Percentiles rank a stretch among this genome's conserved stretches.
Conservation (phyloP, 2,329 filamentous ascomycete genomes). For the Alternaria angustiovoidea region DNA sequence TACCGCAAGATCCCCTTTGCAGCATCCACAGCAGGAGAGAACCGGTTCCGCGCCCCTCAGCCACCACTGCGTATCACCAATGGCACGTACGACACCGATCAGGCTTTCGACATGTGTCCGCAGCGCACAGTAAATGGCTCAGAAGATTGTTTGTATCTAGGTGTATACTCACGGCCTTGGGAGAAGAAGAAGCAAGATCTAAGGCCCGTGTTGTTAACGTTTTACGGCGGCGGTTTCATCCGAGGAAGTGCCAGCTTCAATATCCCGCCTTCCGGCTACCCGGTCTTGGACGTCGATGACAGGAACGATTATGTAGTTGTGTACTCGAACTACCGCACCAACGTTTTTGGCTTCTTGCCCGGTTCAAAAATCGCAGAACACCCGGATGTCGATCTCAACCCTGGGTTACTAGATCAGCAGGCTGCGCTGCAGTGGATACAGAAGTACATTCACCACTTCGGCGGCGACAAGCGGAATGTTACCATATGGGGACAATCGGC, state of each 20-base stretch:
- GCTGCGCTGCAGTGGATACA: slow-evolving; percentile 64
- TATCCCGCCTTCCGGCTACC: slow-evolving; percentile 65
- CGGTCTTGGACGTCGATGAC: slow-evolving; percentile 63
- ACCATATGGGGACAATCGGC: slow-evolving; percentile 66
- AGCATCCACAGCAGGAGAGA: slow-evolving; percentile 64
- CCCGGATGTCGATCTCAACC: slow-evolving; percentile 59
- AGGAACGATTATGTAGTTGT: slow-evolving; percentile 62
- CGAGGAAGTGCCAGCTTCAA: slow-evolving; percentile 64
- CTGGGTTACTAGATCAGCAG: slow-evolving; percentile 62
- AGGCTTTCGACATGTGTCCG: slow-evolving; percentile 66
- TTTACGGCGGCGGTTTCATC: slow-evolving; percentile 70
- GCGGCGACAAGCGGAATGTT: slow-evolving; percentile 61
- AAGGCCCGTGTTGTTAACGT: slow-evolving; percentile 66
- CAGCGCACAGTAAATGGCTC: slow-evolving; percentile 64
- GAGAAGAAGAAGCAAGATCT: slow-evolving; percentile 43
- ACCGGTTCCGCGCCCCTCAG: slow-evolving; percentile 69
- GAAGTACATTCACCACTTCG: slow-evolving; percentile 61
- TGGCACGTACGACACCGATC: slow-evolving; percentile 63
- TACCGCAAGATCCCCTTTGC: slow-evolving; percentile 69
- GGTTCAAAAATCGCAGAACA: slow-evolving; percentile 58
- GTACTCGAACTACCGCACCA: slow-evolving; percentile 64
- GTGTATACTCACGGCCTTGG: slow-evolving; percentile 68
- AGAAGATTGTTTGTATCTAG: slow-evolving; percentile 70
- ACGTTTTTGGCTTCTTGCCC: slow-evolving; percentile 65
- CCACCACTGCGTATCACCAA: slow-evolving; percentile 59